phyloP scores from a whole-genome alignment of 2,329 filamentous ascomycete species.

The Botrytis squamosa region DNA sequence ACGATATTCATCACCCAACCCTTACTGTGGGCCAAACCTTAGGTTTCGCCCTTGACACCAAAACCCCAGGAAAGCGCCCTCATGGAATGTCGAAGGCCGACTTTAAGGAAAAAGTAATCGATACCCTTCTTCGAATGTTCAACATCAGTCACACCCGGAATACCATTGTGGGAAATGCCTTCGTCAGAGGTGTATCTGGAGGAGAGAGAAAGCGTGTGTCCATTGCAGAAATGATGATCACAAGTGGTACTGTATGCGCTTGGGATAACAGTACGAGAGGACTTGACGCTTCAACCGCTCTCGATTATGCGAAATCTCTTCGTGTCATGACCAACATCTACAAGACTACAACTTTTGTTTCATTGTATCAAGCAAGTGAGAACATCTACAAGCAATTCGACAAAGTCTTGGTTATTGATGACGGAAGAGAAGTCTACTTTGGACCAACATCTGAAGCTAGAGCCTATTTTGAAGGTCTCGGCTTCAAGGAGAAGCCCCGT shows the following conservation, averaged over 20 bases:
- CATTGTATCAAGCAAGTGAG: constrained; percentile 67
- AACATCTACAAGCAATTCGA: constrained; percentile 73
- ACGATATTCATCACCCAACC: constrained; percentile 80
- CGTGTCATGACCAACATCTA: constrained; percentile 74
- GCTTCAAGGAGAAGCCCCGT: constrained; percentile 54
- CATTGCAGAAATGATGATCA: constrained; percentile 74
- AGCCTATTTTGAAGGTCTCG: constrained; percentile 64
- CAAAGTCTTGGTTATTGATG: constrained; percentile 75
- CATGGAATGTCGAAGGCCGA: constrained; percentile 68
- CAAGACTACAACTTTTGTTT: constrained; percentile 67
- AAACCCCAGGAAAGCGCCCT: constrained; percentile 78
- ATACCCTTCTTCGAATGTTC: constrained; percentile 82
- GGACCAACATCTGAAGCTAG: constrained; percentile 61
- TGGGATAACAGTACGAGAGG: constrained; percentile 82
- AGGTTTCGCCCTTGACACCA: constrained; percentile 79
- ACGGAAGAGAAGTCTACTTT: constrained; percentile 66
- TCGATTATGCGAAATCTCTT: constrained; percentile 72
- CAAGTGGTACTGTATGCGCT: constrained; percentile 69
- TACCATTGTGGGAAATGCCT: constrained; percentile 80
- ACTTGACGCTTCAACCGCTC: constrained; percentile 74
- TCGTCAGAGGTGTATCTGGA: constrained; percentile 66
- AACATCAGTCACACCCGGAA: constrained; percentile 86
- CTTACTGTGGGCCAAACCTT: constrained; percentile 86
- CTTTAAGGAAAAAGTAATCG: constrained; percentile 75
- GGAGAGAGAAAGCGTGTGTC: constrained; percentile 79